These are phyloP conservation scores for Boletus subluridellus DNA, from an alignment of 1,284 basidiomycete species.

Conservation along the genomic window DNA sequence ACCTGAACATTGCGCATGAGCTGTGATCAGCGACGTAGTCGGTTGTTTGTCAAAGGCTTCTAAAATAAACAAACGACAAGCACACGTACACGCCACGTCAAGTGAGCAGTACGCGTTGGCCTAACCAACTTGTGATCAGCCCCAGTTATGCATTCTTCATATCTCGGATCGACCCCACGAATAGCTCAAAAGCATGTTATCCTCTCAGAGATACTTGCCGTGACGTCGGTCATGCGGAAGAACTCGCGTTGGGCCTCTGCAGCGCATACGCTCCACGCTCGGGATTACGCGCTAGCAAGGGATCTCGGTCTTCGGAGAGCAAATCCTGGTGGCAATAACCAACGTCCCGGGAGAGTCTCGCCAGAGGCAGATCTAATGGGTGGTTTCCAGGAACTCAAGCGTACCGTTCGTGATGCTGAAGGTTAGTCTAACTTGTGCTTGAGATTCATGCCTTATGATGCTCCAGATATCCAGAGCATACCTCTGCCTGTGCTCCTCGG, in stretches of 20 bases:
- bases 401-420: slow-evolving; percentile 66
- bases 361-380: slow-evolving; percentile 81
- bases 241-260: slow-evolving; percentile 89
- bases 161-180: slow-evolving; percentile 11
- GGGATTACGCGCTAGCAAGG: slow-evolving; percentile 64
- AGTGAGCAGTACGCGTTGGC: neutral
- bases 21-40: neutral
- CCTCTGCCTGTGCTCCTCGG: slow-evolving; percentile 64
- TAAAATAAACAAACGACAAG: slow-evolving; percentile 18
- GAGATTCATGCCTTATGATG: slow-evolving; percentile 16
- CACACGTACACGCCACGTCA: neutral
- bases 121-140: neutral
- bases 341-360: slow-evolving; percentile 45
- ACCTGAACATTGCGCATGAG: neutral
- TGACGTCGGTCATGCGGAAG: slow-evolving; percentile 96
- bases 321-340: slow-evolving; percentile 40
- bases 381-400: slow-evolving; percentile 84
- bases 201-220: slow-evolving; percentile 84
- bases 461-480: slow-evolving; percentile 55
- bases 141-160: slow-evolving; percentile 17
- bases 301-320: slow-evolving; percentile 70
- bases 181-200: slow-evolving; percentile 73
- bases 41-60: neutral
- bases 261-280: slow-evolving; percentile 54
- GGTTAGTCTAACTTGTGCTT: slow-evolving; percentile 49